Evolutionary conservation across 192 early-diverging fungal species (phyloP), one percentile per base, ranked within the genome.

Genomic region (Diversispora epigaea): DNA sequence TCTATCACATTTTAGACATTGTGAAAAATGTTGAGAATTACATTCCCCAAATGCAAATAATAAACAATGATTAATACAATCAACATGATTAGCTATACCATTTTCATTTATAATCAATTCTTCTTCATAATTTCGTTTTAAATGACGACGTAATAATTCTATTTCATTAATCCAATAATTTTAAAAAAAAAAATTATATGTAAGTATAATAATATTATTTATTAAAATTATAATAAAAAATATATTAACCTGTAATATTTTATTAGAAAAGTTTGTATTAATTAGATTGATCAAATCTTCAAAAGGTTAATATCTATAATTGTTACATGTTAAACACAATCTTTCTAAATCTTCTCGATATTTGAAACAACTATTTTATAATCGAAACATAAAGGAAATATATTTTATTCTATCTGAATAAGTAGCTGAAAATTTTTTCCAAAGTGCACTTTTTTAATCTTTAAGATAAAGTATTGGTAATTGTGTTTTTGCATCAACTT

Each of bases 91-190:
- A 11, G 61, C 17, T 63, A 5, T 63, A 15, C 15, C 14, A 63
- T 63, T 43, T 15, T 41, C 0, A 15, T 63, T 1, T 41, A 63
- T 25, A 7, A 32, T 11, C 4, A 63, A 63, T 41, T 63, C 1
- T 17, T 63, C 15, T 63, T 63, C 25, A 63, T 57, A 63, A 63
- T 63, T 6, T 63, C 25, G n/a, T 63, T 63, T 63, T 32, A 63
- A 8, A 32, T 63, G 40, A 43, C 8, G 14, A 25, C 3, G 15
- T 6, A 63, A 25, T 15, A 41, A 15, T 8, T 63, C 61, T 3
- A 63, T 4, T 63, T 63, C 1, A 41, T 4, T 41, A 11, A 63
- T 63, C 3, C n/a, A 57, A 8, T 57, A 17, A 21, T 57, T 57
- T 17, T 57, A 21, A 32, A 32, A 32, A 32, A 32, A 32, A 32